These are phyloP conservation scores for Syzygium jambos DNA, from an alignment of 345 rosid species.

Conservation along the genomic window DNA sequence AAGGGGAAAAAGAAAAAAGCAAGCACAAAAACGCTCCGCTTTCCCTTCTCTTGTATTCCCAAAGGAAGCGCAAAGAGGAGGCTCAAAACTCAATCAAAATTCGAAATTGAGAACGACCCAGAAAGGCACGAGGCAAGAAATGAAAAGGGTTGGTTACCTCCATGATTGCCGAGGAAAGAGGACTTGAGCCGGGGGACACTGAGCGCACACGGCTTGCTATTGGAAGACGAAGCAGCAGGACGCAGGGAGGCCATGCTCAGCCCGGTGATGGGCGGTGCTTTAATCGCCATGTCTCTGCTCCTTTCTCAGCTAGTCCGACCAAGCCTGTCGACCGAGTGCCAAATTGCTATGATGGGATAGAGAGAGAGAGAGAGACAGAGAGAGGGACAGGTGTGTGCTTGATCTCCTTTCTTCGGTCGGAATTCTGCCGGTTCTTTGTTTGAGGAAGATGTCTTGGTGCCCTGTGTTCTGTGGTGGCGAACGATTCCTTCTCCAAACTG, in stretches of 20 bases:
- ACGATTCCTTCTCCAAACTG: not conserved
- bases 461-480: not conserved
- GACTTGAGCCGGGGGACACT: conserved; percentile 16
- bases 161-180: conserved; percentile 22
- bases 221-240: conserved; percentile 11
- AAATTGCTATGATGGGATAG: not conserved
- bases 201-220: not conserved
- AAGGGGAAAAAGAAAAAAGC: not conserved
- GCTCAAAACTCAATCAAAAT: not conserved
- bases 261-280: conserved; percentile 32
- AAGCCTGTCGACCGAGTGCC: not conserved
- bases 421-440: not conserved
- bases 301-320: not conserved
- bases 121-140: not conserved
- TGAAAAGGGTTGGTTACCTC: conserved; percentile 1
- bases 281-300: conserved; percentile 20
- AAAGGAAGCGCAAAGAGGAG: not conserved
- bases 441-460: not conserved
- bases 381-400: not conserved
- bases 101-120: not conserved
- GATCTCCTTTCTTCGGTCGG: not conserved
- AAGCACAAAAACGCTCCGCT: not conserved
- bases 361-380: not conserved
- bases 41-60: not conserved
- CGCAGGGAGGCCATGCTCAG: conserved; percentile 12